A percentile compares a stretch with the other conserved stretches of the same genome.
Evolutionary conservation across 306 rosid genomes (phyloP).

Genomic region (Cicer arietinum): DNA sequence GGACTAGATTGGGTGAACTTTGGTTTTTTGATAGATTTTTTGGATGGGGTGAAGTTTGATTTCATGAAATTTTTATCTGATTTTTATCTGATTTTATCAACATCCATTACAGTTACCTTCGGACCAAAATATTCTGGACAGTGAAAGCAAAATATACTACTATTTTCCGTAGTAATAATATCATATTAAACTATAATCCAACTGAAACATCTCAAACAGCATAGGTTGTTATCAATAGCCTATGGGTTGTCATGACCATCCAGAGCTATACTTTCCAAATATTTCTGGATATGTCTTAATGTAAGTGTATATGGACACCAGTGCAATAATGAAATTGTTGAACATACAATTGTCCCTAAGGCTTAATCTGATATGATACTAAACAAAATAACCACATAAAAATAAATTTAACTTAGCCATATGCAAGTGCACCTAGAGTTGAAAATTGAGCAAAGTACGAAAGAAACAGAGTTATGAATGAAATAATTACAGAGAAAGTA

Average conservation of each 20-base stretch:
- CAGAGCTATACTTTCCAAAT: neutral
- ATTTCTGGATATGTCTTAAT: too few species aligned
- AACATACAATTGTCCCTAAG: conserved; percentile 1
- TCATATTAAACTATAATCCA: neutral
- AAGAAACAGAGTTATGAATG: conserved; percentile 22
- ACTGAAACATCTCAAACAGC: neutral
- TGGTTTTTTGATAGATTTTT: too few species aligned
- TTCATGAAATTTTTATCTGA: too few species aligned
- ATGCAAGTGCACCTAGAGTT: conserved; percentile 11
- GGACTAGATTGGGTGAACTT: too few species aligned
- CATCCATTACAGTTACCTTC: neutral
- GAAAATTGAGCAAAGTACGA: conserved; percentile 1
- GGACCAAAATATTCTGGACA: neutral
- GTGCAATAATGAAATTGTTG: too few species aligned
- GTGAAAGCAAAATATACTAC: conserved; percentile 18
- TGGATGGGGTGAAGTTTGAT: too few species aligned
- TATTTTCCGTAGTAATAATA: neutral
- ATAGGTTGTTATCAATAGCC: neutral
- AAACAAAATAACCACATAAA: conserved; percentile 4
- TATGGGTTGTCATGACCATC: neutral
- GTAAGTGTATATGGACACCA: too few species aligned
- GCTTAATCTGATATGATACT: neutral
- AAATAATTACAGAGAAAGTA: conserved; percentile 12
- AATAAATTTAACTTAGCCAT: conserved; percentile 9
- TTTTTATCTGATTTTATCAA: neutral